Evolutionary conservation across 208 protist genomes (phyloP).

Genomic region (Wallacemonas rigidus): DNA sequence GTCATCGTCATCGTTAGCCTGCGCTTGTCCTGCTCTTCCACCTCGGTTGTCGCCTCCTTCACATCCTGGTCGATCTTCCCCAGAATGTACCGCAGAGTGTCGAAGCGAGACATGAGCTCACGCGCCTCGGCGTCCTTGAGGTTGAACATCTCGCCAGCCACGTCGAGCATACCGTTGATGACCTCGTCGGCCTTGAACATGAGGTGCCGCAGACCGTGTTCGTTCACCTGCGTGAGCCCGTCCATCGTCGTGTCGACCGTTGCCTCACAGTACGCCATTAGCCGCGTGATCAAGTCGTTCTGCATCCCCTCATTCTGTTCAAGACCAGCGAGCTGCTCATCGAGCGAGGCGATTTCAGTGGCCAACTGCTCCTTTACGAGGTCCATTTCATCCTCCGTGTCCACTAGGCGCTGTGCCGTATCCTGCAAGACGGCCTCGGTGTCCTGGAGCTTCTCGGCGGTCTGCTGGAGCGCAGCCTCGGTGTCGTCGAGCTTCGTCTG

Average conservation of each 20-base stretch:
- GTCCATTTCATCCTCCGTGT: slow-evolving; percentile 20
- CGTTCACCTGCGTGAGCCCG: slow-evolving; percentile 34
- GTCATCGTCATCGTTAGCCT: neutral
- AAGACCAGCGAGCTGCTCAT: slow-evolving; percentile 21
- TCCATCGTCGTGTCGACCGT: slow-evolving; percentile 31
- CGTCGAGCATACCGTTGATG: slow-evolving; percentile 24
- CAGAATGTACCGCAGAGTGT: slow-evolving; percentile 40
- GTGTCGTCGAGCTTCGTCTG: slow-evolving; percentile 29
- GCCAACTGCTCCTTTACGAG: slow-evolving; percentile 3
- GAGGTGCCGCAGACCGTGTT: slow-evolving; percentile 35
- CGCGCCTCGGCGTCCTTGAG: slow-evolving; percentile 36
- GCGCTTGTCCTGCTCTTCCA: slow-evolving; percentile 24
- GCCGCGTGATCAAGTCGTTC: slow-evolving; percentile 23
- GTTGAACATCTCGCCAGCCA: slow-evolving; percentile 27
- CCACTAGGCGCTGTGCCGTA: slow-evolving; percentile 11
- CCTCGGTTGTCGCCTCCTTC: slow-evolving; percentile 41
- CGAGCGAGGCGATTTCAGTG: slow-evolving; percentile 25
- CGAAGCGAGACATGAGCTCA: slow-evolving; percentile 34
- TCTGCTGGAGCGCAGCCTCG: slow-evolving; percentile 26
- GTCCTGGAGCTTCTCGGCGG: slow-evolving; percentile 1
- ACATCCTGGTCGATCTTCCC: slow-evolving; percentile 58
- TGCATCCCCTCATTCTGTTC: slow-evolving; percentile 16
- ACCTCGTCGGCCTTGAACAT: slow-evolving; percentile 15
- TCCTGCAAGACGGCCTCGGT: slow-evolving; percentile 13
- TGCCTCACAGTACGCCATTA: slow-evolving; percentile 22